These are phyloP conservation scores for Colletotrichum sidae DNA, from an alignment of 2,329 filamentous ascomycete species.

Conservation along the genomic window DNA sequence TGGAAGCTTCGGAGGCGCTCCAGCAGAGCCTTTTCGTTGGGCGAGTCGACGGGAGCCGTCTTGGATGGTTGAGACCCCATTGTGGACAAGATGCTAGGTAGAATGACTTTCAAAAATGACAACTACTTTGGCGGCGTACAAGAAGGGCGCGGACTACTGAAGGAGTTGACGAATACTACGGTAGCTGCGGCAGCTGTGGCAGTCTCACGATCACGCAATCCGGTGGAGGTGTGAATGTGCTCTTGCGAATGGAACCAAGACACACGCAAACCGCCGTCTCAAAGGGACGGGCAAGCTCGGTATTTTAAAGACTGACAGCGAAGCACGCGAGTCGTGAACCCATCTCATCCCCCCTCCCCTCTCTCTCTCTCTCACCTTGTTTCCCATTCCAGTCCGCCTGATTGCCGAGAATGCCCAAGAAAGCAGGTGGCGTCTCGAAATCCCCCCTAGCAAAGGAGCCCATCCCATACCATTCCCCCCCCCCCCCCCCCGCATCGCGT, in stretches of 20 bases:
- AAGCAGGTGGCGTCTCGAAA: conserved; percentile 8
- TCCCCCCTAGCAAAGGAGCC: conserved; percentile 6
- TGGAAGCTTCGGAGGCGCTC: conserved; percentile 59
- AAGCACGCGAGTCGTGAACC: conserved; percentile 25
- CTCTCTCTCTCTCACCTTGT: not conserved
- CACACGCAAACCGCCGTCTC: not conserved
- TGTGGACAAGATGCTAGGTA: not conserved
- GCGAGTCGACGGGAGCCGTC: conserved; percentile 41
- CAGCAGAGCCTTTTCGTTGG: conserved; percentile 57
- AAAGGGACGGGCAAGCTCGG: conserved; percentile 1
- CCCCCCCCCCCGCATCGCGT: not conserved
- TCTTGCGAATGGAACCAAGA: not conserved
- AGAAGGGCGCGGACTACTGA: not conserved
- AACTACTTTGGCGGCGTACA: not conserved
- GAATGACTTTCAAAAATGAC: not conserved
- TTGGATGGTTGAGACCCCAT: conserved; percentile 62
- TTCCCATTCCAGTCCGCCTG: conserved; percentile 15
- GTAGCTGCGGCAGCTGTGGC: not conserved
- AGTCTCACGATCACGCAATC: conserved; percentile 22
- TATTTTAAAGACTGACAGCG: conserved; percentile 19
- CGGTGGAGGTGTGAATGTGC: not conserved
- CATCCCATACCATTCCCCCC: not conserved
- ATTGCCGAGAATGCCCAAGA: conserved; percentile 24
- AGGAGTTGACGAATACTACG: not conserved
- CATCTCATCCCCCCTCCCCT: not conserved